Evolutionary conservation across 352 stramenopile genomes (phyloP), one percentile per base, ranked within the genome.

Genomic region (Pythium volutum): DNA sequence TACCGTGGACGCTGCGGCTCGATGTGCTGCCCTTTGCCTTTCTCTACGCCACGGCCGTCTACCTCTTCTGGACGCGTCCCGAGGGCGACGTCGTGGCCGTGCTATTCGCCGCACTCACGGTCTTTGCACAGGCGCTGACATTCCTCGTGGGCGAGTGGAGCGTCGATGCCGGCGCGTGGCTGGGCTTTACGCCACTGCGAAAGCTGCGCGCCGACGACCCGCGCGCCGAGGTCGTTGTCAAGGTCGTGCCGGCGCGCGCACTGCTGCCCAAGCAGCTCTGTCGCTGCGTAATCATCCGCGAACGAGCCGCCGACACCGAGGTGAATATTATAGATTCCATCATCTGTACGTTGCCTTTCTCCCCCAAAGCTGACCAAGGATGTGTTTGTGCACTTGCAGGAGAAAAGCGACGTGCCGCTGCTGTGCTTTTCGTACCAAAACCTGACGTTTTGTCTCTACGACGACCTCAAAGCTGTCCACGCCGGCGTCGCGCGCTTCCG

Each of bases 381-480:
- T 38, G 33, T 12, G n/a, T 43, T 15, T 43, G 36, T 43, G n/a
- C 16, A 22, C 18, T 6, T 55, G 16, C 33, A 66, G 38, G 39
- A 66, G 23, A 62, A 51, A 27, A 59, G 45, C 38, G 52, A 65
- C 3, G 55, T 81, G 22, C 80, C 78, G 4, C 76, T 79, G 33
- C 59, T 90, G 41, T 89, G 71, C 75, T 93, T 93, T 41, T 79
- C 72, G 23, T 91, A 90, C 58, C 84, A 93, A 62, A 91, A 93
- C 47, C 56, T 91, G 18, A 80, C 74, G n/a, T 90, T 91, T 52
- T 91, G 76, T 62, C 47, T 90, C 18, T 81, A 84, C 39, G 70
- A 76, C 51, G 65, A 76, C 50, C 57, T 75, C 22, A 74, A 80
- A 39, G 53, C 51, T 4, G 51, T 76, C 7, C 60, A 74, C 39